Conservation (phyloP, 768 basidiomycete genomes). For the Rhodosporidiobolus sp. region DNA sequence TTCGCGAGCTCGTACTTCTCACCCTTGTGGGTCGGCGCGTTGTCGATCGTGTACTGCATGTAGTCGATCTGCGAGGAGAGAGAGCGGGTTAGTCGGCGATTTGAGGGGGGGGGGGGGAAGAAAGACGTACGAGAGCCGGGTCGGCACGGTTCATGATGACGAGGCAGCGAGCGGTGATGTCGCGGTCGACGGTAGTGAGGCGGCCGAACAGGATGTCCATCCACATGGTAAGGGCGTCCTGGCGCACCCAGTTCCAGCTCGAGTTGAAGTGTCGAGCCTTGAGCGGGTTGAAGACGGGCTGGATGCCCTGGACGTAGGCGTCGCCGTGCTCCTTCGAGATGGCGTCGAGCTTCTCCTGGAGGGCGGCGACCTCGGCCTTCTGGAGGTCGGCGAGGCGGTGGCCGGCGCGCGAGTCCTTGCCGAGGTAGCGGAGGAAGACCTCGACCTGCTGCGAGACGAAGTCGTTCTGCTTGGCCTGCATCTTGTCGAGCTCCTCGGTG, state of each 20-base stretch:
- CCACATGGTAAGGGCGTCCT: constrained; percentile 90
- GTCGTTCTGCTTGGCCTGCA: constrained; percentile 86
- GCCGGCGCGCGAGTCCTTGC: constrained; percentile 86
- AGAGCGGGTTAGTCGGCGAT: not conserved
- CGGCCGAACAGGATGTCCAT: constrained; percentile 97
- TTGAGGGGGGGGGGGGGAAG: not conserved
- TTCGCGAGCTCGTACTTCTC: constrained; percentile 93
- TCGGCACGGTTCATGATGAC: constrained; percentile 97
- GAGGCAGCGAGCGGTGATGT: constrained; percentile 91
- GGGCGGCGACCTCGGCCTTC: constrained; percentile 64
- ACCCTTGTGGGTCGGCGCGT: constrained; percentile 65
- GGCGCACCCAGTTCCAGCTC: constrained; percentile 99
- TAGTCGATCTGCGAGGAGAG: constrained; percentile 59
- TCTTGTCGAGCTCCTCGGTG: constrained; percentile 96
- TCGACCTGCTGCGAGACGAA: constrained; percentile 92
- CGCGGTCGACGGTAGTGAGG: constrained; percentile 87
- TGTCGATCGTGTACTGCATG: constrained; percentile 93
- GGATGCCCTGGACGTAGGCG: constrained; percentile 85
- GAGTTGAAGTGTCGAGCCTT: constrained; percentile 99
- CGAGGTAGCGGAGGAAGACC: constrained; percentile 93
- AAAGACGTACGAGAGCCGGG: constrained; percentile 62
- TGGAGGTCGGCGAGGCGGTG: constrained; percentile 84
- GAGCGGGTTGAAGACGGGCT: constrained; percentile 87
- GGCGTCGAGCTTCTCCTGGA: constrained; percentile 83
- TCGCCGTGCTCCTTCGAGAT: constrained; percentile 92